Conservation (phyloP, 208 protist genomes). For the Leishmania tarentolae region DNA sequence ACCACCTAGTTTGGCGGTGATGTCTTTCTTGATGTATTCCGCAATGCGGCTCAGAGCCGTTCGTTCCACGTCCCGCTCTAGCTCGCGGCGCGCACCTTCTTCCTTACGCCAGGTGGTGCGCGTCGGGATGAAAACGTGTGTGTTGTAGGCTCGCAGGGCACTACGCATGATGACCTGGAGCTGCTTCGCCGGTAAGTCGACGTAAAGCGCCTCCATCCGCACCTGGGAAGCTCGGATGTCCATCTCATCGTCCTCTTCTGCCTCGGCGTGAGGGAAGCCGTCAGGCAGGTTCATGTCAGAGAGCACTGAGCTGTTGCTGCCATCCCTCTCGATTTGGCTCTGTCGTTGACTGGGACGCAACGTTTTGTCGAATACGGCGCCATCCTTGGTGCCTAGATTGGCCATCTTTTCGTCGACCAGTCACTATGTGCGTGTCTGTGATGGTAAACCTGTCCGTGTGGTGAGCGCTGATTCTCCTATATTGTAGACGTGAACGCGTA, state of each 20-base stretch:
- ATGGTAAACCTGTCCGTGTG: neutral
- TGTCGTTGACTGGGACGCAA: constrained; percentile 28
- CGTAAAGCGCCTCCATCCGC: constrained; percentile 46
- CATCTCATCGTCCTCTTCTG: constrained; percentile 43
- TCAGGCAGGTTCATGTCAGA: constrained; percentile 13
- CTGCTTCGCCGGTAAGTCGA: constrained; percentile 63
- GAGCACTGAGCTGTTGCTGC: constrained; percentile 28
- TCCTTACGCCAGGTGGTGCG: constrained; percentile 87
- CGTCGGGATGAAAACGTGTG: constrained; percentile 69
- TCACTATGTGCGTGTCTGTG: neutral
- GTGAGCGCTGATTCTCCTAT: neutral
- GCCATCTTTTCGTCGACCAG: constrained; percentile 9
- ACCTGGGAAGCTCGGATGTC: constrained; percentile 56
- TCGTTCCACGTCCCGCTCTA: constrained; percentile 83
- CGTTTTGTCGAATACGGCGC: constrained; percentile 16
- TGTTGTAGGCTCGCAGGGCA: constrained; percentile 70
- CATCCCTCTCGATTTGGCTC: constrained; percentile 6
- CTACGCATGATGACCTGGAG: constrained; percentile 70
- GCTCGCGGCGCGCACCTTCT: constrained; percentile 66
- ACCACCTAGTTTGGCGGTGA: constrained; percentile 58
- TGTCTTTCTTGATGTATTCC: constrained; percentile 60
- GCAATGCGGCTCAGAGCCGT: constrained; percentile 67
- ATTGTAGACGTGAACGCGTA: neutral
- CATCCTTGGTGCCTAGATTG: neutral
- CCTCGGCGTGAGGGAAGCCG: constrained; percentile 19